These are phyloP conservation scores for Phytophthora hibernalis DNA, from an alignment of 352 stramenopile genomes.

Conservation along the genomic window DNA sequence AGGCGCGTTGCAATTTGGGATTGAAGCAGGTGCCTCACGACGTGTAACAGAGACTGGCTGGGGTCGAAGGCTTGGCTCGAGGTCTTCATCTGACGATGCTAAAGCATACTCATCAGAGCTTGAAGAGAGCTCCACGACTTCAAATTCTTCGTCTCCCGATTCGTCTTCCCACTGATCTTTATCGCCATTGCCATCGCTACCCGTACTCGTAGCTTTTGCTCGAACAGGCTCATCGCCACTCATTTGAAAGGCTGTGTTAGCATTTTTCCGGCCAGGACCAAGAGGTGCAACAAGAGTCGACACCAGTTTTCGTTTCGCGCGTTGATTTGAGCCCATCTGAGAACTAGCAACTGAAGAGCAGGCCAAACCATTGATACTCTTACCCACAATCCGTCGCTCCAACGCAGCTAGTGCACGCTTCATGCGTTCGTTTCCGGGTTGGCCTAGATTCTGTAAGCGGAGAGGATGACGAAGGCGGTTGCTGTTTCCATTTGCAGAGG, in stretches of 20 bases:
- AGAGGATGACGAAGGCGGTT: conserved; percentile 49
- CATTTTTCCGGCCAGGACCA: background rate
- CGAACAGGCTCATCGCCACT: background rate
- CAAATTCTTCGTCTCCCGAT: conserved; percentile 64
- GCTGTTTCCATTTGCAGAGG: background rate
- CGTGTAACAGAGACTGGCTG: background rate
- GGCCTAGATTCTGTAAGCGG: conserved; percentile 59
- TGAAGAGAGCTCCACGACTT: conserved; percentile 72
- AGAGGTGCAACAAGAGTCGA: conserved; percentile 35
- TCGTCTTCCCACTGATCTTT: conserved; percentile 40
- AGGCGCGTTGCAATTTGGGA: conserved; percentile 4
- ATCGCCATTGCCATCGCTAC: conserved; percentile 17
- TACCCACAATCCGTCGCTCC: conserved; percentile 73
- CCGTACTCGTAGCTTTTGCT: background rate
- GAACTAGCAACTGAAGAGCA: conserved; percentile 4
- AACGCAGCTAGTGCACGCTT: conserved; percentile 66
- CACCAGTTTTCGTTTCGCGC: conserved; percentile 31
- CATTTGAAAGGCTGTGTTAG: conserved; percentile 3
- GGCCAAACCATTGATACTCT: conserved; percentile 25
- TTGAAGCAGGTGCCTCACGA: background rate
- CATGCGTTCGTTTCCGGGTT: conserved; percentile 54
- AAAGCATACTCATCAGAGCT: conserved; percentile 56
- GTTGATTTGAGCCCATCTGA: conserved; percentile 2
- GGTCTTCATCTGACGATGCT: conserved; percentile 33
- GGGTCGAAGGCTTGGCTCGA: background rate